phyloP scores from a whole-genome alignment of 129 eudicot genomes.

The carrot (Daucus carota) region DH1_v3.0 NC_030386.2:15778001-15778500 shows the following conservation, averaged over 20 bases:
- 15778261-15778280: neutral
- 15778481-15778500: constrained; percentile 4
- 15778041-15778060: neutral
- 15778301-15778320: neutral
- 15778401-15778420: neutral
- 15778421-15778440: constrained; percentile 13
- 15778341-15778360: neutral
- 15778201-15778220: constrained; percentile 1
- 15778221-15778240: neutral
- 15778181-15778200: constrained; percentile 3
- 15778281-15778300: neutral
- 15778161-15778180: neutral
- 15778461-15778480: constrained; percentile 21
- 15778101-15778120: neutral
- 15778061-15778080: neutral
- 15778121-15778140: neutral
- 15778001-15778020: neutral
- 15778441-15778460: constrained; percentile 18
- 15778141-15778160: neutral
- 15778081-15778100: neutral
- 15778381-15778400: neutral
- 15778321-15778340: neutral
- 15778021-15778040: neutral
- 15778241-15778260: neutral
- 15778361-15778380: neutral